Evolutionary conservation across 345 rosid species (phyloP).

Genomic region (Linum lewisii): DNA sequence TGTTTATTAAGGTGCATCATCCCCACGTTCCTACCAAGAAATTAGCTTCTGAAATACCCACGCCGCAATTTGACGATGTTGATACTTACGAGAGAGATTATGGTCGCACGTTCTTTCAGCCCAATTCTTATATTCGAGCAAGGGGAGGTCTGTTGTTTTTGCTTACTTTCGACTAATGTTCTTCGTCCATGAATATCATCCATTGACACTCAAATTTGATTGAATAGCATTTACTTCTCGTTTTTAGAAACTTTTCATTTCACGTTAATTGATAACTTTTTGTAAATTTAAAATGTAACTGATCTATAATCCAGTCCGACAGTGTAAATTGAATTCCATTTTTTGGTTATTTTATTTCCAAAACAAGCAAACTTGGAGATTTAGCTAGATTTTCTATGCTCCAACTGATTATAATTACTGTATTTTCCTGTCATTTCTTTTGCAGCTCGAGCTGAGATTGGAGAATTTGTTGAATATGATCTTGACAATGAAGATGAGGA

Average conservation of each 20-base stretch:
- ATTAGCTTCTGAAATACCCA: conserved; percentile 73
- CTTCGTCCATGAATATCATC: not conserved
- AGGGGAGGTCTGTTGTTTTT: conserved; percentile 63
- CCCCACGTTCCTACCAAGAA: conserved; percentile 53
- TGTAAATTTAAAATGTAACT: not conserved
- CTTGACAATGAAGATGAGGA: conserved; percentile 97
- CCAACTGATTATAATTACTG: not conserved
- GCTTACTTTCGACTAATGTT: not conserved
- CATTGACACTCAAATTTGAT: not conserved
- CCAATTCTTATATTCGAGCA: conserved; percentile 81
- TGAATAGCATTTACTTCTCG: no score
- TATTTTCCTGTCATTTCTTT: not conserved
- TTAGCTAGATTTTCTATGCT: not conserved
- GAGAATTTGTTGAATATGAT: conserved; percentile 96
- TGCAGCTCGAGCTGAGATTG: conserved; percentile 94
- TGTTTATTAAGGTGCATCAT: conserved; percentile 28
- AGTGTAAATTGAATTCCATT: not conserved
- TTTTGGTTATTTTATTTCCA: no score
- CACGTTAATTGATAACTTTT: no score
- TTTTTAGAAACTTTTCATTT: not conserved
- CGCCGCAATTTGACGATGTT: conserved; percentile 78
- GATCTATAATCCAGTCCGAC: not conserved
- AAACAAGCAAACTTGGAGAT: not conserved
- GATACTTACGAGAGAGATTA: conserved; percentile 92
- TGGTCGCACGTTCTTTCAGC: conserved; percentile 63